phyloP scores from a whole-genome alignment of 1,139 yeast genomes.

The Saccharomyces hybrid region DNA sequence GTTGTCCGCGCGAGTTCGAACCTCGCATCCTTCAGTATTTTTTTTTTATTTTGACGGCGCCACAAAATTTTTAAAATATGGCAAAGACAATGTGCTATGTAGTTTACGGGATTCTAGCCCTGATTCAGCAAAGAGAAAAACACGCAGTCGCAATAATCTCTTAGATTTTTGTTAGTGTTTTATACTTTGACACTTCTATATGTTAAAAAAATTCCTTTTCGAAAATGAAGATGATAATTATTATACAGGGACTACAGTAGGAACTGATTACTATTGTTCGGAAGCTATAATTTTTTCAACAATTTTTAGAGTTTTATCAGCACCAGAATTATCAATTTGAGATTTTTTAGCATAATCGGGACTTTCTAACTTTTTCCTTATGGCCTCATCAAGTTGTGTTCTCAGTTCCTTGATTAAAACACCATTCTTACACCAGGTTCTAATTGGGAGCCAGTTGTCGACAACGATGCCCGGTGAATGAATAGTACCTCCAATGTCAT shows the following conservation, averaged over 20 bases:
- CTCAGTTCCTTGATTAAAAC: slow-evolving; percentile 70
- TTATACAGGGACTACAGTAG: background rate
- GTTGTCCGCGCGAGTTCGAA: slow-evolving; percentile 70
- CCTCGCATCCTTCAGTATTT: slow-evolving; percentile 58
- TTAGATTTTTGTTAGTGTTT: background rate
- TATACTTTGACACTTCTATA: background rate
- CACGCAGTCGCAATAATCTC: background rate
- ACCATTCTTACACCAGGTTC: slow-evolving; percentile 93
- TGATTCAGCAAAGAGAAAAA: background rate
- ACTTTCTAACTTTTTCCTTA: slow-evolving; percentile 49
- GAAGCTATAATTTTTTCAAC: slow-evolving; percentile 32
- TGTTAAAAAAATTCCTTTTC: background rate
- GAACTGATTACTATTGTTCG: slow-evolving; percentile 8
- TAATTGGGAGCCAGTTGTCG: slow-evolving; percentile 74
- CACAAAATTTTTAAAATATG: too few species aligned
- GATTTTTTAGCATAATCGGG: slow-evolving; percentile 25
- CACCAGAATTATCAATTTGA: slow-evolving; percentile 8
- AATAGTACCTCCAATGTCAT: slow-evolving; percentile 47
- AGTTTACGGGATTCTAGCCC: background rate
- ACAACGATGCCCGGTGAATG: slow-evolving; percentile 59
- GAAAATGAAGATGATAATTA: background rate
- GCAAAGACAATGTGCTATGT: background rate
- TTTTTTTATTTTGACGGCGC: slow-evolving; percentile 9
- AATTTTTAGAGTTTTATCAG: slow-evolving; percentile 31
- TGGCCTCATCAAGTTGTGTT: slow-evolving; percentile 54